phyloP scores from a whole-genome alignment of 179 eudicot species.

The Pouteria campechiana region DNA sequence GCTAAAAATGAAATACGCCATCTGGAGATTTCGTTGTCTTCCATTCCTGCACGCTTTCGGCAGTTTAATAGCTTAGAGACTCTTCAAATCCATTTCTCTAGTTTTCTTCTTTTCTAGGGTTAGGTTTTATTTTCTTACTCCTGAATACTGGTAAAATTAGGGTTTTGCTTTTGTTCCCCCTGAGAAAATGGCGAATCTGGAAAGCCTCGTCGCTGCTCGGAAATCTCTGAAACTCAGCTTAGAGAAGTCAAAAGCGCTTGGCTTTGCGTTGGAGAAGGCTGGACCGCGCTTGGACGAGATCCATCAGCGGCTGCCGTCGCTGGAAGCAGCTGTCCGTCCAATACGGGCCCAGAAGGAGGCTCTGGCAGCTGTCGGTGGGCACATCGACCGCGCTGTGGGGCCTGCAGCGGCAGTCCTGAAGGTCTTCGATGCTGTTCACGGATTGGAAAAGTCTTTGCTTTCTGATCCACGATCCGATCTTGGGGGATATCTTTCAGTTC shows the following conservation, averaged over 20 bases:
- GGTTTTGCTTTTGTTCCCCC: too few species aligned
- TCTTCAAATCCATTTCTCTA: too few species aligned
- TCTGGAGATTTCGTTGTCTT: too few species aligned
- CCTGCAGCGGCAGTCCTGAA: slow-evolving; percentile 95
- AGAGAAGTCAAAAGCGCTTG: slow-evolving; percentile 56
- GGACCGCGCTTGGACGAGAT: slow-evolving; percentile 82
- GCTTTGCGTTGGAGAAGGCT: slow-evolving; percentile 35
- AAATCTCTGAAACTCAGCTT: slow-evolving; percentile 42
- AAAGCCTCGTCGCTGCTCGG: slow-evolving; percentile 36
- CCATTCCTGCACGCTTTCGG: too few species aligned
- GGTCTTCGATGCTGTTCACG: slow-evolving; percentile 95
- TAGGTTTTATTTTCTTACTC: too few species aligned
- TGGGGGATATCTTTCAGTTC: slow-evolving; percentile 73
- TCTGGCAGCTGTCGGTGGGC: slow-evolving; percentile 89
- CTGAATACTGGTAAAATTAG: too few species aligned
- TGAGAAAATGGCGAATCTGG: slow-evolving; percentile 32
- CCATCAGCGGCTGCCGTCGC: slow-evolving; percentile 57
- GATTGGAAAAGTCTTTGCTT: slow-evolving; percentile 72
- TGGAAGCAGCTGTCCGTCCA: slow-evolving; percentile 81
- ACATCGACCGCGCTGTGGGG: slow-evolving; percentile 81
- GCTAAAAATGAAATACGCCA: too few species aligned
- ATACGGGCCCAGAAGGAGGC: slow-evolving; percentile 76
- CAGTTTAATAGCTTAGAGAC: too few species aligned
- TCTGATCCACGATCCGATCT: slow-evolving; percentile 87
- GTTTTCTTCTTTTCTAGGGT: too few species aligned